Percentiles rank a stretch among this genome's conserved stretches.
These are phyloP conservation scores for Daldinia bambusicola DNA, from an alignment of 495 filamentous ascomycete species.

Conservation along the genomic window DNA sequence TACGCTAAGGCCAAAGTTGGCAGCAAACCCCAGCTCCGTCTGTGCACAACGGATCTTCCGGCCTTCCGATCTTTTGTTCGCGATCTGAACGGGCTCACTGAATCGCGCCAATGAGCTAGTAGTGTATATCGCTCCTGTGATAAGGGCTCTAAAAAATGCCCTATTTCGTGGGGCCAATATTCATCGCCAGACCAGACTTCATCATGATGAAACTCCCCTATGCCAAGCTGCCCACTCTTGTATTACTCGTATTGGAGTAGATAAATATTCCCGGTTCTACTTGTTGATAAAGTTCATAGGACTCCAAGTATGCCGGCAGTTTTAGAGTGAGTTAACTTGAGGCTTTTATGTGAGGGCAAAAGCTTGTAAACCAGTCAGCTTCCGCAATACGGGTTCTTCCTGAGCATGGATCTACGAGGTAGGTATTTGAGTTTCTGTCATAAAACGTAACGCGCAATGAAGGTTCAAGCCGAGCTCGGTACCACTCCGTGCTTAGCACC, in stretches of 20 bases:
- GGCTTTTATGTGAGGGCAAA: conserved; percentile 4
- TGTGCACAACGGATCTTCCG: conserved; percentile 37
- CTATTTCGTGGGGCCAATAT: not conserved
- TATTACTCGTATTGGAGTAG: conserved; percentile 23
- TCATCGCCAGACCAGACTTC: not conserved
- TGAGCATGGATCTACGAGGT: not conserved
- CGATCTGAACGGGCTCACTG: conserved; percentile 7
- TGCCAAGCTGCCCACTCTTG: not conserved
- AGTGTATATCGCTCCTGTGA: not conserved
- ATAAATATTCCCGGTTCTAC: conserved; percentile 2
- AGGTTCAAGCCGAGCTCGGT: conserved; percentile 32
- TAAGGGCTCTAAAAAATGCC: not conserved
- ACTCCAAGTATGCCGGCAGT: not conserved
- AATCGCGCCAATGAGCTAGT: conserved; percentile 15
- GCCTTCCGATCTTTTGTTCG: conserved; percentile 25
- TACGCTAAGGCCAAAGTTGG: conserved; percentile 25
- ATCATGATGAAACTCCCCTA: conserved; percentile 7
- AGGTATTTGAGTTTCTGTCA: conserved; percentile 17
- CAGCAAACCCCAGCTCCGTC: conserved; percentile 27
- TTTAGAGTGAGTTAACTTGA: not conserved
- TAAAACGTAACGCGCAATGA: conserved; percentile 12
- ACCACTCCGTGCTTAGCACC: not conserved
- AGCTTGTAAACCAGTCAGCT: conserved; percentile 1
- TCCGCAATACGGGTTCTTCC: not conserved
- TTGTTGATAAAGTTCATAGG: not conserved